These are phyloP conservation scores for Talaromyces sp. DNA, from an alignment of 2,329 filamentous ascomycete species.

Conservation along the genomic window DNA sequence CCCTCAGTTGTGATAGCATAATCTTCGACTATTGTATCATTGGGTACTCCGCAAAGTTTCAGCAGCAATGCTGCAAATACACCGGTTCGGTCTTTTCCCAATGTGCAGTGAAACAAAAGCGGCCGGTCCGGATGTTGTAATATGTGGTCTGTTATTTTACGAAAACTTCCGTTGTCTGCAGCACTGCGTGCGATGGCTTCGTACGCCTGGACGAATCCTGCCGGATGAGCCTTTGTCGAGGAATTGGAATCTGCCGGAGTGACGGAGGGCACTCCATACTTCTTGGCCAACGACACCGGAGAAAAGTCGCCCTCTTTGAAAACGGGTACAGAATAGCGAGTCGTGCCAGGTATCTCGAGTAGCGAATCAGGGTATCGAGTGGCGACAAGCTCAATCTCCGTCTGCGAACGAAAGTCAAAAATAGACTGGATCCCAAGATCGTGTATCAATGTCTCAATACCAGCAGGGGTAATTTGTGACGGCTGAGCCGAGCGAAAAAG, in stretches of 20 bases:
- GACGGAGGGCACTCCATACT: constrained; percentile 36
- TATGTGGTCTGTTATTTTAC: constrained; percentile 4
- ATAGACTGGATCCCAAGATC: constrained; percentile 56
- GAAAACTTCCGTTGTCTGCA: constrained; percentile 4
- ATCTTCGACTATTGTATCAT: constrained; percentile 55
- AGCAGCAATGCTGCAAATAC: constrained; percentile 61
- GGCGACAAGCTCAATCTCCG: constrained; percentile 33
- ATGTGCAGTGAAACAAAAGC: constrained; percentile 64
- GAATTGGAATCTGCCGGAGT: constrained; percentile 31
- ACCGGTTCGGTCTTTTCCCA: constrained; percentile 71
- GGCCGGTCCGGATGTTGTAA: constrained; percentile 35
- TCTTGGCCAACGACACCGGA: constrained; percentile 1
- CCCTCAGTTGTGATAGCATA: constrained; percentile 42
- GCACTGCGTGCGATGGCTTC: constrained; percentile 47
- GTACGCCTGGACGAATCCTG: constrained; percentile 57
- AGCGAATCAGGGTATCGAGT: constrained; percentile 29
- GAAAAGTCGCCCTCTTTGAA: constrained; percentile 48
- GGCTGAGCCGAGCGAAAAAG: constrained; percentile 67
- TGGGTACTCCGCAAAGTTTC: constrained; percentile 56
- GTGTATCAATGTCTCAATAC: constrained; percentile 46
- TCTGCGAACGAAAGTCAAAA: constrained; percentile 60
- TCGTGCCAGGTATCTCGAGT: constrained; percentile 43
- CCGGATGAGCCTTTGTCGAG: not conserved
- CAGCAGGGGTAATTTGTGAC: constrained; percentile 50
- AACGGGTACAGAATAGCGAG: constrained; percentile 57